phyloP scores from a whole-genome alignment of 2,329 filamentous ascomycete species.

The Fusarium algeriense region DNA sequence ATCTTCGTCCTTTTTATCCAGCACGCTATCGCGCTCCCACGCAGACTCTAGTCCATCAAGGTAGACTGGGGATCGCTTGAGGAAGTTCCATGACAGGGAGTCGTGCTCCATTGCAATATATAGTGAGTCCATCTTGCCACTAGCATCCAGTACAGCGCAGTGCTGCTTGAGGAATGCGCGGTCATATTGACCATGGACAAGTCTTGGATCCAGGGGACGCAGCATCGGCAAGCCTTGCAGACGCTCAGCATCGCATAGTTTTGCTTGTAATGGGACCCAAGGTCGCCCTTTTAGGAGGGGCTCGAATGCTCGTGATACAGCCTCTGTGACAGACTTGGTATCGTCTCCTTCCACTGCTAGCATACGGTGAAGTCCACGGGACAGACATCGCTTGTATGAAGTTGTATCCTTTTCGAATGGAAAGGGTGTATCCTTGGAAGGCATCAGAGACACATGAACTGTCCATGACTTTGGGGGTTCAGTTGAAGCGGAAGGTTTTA shows the following conservation, averaged over 20 bases:
- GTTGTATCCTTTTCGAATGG: constrained; percentile 72
- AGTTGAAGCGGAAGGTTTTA: constrained; percentile 12
- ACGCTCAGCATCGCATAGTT: constrained; percentile 67
- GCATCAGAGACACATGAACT: constrained; percentile 70
- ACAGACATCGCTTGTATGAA: constrained; percentile 71
- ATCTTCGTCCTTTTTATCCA: constrained; percentile 57
- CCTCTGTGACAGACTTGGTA: constrained; percentile 61
- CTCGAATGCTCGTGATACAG: constrained; percentile 64
- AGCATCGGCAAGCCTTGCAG: constrained; percentile 70
- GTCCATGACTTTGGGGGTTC: constrained; percentile 62
- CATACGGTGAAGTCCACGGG: constrained; percentile 69
- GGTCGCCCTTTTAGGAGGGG: constrained; percentile 61
- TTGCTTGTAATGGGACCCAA: constrained; percentile 71
- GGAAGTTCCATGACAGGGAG: constrained; percentile 67
- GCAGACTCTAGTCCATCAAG: constrained; percentile 66
- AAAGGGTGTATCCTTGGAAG: constrained; percentile 65
- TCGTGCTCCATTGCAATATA: constrained; percentile 69
- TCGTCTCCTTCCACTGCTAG: constrained; percentile 65
- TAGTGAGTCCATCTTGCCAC: constrained; percentile 68
- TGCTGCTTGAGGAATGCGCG: constrained; percentile 64
- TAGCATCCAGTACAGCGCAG: constrained; percentile 67
- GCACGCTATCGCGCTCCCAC: constrained; percentile 64
- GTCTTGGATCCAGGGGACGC: constrained; percentile 61
- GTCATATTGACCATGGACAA: constrained; percentile 61
- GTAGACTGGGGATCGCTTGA: constrained; percentile 62